phyloP scores from a whole-genome alignment of 768 basidiomycete genomes.

The Trametes cingulata region DNA sequence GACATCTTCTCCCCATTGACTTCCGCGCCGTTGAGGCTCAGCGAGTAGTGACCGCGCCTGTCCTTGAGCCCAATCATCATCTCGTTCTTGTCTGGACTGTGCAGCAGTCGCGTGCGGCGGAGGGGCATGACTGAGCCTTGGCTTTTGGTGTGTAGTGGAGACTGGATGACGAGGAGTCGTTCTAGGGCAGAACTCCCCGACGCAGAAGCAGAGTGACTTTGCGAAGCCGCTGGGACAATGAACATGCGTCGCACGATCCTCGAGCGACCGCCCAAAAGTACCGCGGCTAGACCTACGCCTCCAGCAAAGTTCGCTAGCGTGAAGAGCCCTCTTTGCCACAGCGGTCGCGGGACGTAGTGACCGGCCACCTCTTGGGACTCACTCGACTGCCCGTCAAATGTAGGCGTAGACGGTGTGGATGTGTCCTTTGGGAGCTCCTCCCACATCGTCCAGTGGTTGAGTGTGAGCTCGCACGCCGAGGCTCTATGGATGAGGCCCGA shows the following conservation, averaged over 20 bases:
- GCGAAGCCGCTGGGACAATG: slow-evolving; percentile 22
- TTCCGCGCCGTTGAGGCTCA: slow-evolving; percentile 19
- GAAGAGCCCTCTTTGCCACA: slow-evolving; percentile 26
- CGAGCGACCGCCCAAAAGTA: slow-evolving; percentile 26
- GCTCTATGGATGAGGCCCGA: slow-evolving; percentile 6
- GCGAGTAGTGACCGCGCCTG: slow-evolving; percentile 17
- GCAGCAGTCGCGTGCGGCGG: slow-evolving; percentile 11
- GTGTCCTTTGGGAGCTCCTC: slow-evolving; percentile 12
- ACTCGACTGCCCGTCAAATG: background rate
- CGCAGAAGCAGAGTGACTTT: background rate
- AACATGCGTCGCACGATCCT: slow-evolving; percentile 26
- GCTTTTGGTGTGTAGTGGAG: slow-evolving; percentile 17
- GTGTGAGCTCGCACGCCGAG: slow-evolving; percentile 23
- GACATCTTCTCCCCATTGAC: slow-evolving; percentile 23
- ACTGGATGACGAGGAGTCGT: slow-evolving; percentile 25
- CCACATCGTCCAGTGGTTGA: slow-evolving; percentile 30
- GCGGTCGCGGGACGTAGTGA: slow-evolving; percentile 26
- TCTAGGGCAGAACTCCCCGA: background rate
- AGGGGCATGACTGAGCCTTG: slow-evolving; percentile 26
- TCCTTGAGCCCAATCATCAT: slow-evolving; percentile 21
- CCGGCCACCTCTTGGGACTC: slow-evolving; percentile 1
- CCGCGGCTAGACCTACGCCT: slow-evolving; percentile 22
- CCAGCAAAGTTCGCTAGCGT: slow-evolving; percentile 18
- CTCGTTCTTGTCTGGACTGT: slow-evolving; percentile 20
- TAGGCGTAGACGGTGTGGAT: background rate